Base-by-base conservation (phyloP, 2,329 filamentous ascomycete genomes). In the Colletotrichum lini region DNA sequence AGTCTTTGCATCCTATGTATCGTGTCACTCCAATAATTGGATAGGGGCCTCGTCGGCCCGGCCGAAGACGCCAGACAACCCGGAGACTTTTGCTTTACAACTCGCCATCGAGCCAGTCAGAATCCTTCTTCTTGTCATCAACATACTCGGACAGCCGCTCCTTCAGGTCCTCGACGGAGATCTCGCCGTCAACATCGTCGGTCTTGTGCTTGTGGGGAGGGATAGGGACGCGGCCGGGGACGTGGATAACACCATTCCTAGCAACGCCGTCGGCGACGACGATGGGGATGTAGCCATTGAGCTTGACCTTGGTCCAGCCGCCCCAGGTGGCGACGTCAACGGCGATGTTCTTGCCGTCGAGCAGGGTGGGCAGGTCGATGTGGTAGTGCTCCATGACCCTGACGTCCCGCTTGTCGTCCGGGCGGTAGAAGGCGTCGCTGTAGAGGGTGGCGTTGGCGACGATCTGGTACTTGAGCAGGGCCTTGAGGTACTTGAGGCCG, bases 241-340 rank as follows among this genome's bases (percentile, higher is more conserved):
- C 90, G 67, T 98, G 95, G 47, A 97, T 88, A 16, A 96, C 94
- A 42, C 95, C 95, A 78, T 98, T 93, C 77, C 87, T 89, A 0
- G 92, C 93, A 66, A 96, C 80, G 0, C 86, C 91, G 78, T 98
- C 94, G 73, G 91, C 85, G 8, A 94, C 83, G 0, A 85, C 84
- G 1, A 97, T 92, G 8, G 84, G 84, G 3, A 87, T 85, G 75
- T 91, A 92, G 16, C 91, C 93, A 77, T 98, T 98, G 77, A 97
- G 87, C 78, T 90, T 90, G 72, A 98, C 91, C 6, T 82, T 86
- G 63, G 93, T 89, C 76, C 93, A 90, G 0, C 92, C 89, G n/a
- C 89, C 90, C 76, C 88, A 92, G 16, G 87, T 84, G 4, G 86
- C 87, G 52, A 97, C 87, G 77, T 97, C 94, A 47, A 98, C 88